A percentile compares a stretch with the other conserved stretches of the same genome.
phyloP scores from a whole-genome alignment of 2,329 filamentous ascomycete species.

The Alternaria rosae region DNA sequence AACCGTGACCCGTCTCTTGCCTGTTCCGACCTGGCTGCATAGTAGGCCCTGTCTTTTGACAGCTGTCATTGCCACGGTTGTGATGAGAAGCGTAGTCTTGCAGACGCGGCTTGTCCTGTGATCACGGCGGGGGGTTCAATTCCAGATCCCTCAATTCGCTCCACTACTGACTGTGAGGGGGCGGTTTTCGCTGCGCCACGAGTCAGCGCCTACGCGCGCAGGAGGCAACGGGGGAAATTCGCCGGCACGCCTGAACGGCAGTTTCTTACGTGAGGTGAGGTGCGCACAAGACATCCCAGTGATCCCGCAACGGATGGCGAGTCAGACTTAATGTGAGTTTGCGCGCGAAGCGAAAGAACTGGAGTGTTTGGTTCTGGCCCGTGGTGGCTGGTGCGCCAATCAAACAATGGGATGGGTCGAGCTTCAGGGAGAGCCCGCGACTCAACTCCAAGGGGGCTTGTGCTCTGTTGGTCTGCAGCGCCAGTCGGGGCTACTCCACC shows the following conservation, averaged over 20 bases:
- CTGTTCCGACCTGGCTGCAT: conserved; percentile 12
- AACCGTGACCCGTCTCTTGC: conserved; percentile 14
- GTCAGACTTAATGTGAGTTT: conserved; percentile 2
- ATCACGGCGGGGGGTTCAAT: conserved; percentile 1
- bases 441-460: background rate
- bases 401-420: background rate
- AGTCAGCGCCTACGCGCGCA: background rate
- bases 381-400: background rate
- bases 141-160: background rate
- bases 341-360: conserved; percentile 15
- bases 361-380: background rate
- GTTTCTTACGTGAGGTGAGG: conserved; percentile 2
- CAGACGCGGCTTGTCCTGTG: conserved; percentile 8
- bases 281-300: background rate
- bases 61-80: conserved; percentile 12
- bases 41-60: conserved; percentile 9
- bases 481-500: conserved; percentile 2
- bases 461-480: conserved; percentile 1
- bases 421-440: conserved; percentile 5
- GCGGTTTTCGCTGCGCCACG: background rate
- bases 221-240: conserved; percentile 3
- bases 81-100: conserved; percentile 1
- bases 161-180: background rate
- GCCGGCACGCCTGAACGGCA: conserved; percentile 8
- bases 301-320: background rate